phyloP scores from a whole-genome alignment of 139 green algal species.

The Chlamydomonas urium region DNA sequence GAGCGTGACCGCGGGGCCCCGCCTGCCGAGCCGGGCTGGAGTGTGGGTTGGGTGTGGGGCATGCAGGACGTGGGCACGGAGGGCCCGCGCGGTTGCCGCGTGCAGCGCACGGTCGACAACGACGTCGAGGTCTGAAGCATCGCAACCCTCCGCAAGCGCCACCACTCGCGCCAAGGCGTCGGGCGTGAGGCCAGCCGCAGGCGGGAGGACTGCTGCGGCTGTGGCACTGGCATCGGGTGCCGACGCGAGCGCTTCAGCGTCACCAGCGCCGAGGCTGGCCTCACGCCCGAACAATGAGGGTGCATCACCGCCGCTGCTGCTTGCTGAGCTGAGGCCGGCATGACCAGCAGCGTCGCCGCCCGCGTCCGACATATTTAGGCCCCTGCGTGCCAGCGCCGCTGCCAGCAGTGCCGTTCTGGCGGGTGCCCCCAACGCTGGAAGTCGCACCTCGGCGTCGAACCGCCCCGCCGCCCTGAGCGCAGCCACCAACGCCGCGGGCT shows the following conservation, averaged over 20 bases:
- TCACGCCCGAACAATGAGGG: too few relatives aligned
- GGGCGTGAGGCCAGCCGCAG: background rate
- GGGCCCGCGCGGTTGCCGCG: constrained; percentile 29
- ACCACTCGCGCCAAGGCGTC: constrained; percentile 22
- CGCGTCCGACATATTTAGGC: constrained; percentile 14
- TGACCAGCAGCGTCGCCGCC: too few relatives aligned
- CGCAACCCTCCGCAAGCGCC: constrained; percentile 61
- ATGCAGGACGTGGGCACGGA: constrained; percentile 14
- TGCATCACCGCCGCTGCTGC: too few relatives aligned
- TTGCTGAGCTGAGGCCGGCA: too few relatives aligned
- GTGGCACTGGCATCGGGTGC: too few relatives aligned
- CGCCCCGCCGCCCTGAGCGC: constrained; percentile 4
- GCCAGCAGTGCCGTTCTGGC: constrained; percentile 51
- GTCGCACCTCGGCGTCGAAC: constrained; percentile 14
- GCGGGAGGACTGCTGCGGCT: too few relatives aligned
- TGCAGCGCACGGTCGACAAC: constrained; percentile 69
- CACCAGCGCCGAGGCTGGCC: too few relatives aligned
- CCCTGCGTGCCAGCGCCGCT: constrained; percentile 23
- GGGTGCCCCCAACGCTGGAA: constrained; percentile 38
- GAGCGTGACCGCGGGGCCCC: background rate
- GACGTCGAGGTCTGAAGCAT: constrained; percentile 63
- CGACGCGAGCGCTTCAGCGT: too few relatives aligned
- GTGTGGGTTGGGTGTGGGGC: background rate
- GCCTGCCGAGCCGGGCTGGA: background rate
- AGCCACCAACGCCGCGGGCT: constrained; percentile 14